Evolutionary conservation across 2,329 filamentous ascomycete species (phyloP), one percentile per base, ranked within the genome.

Genomic region (Diaporthe batatas): DNA sequence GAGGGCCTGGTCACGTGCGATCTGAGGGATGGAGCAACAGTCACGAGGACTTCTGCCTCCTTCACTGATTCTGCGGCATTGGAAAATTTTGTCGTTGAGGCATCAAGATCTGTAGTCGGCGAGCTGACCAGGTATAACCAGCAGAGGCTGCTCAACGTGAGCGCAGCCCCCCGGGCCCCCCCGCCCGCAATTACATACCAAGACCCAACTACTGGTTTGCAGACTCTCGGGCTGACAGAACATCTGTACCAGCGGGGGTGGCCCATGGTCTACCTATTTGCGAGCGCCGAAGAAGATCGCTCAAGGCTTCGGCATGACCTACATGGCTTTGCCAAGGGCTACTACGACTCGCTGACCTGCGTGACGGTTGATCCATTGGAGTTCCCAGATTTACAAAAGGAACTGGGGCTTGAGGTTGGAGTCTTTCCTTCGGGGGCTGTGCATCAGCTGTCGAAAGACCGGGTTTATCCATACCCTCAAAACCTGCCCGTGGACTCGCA

Each of bases 251-350:
- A 81, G 78, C 80, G 80, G 55, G 80, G 78, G 25, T 81, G 78
- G 78, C 79, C 82, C 7, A 83, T 83, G 75, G 77, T 84, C 55
- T 84, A 83, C 74, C 74, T 84, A 62, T 82, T 84, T 71, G 79
- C 80, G 10, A 59, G 74, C 6, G 80, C 79, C 32, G 77, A 79
- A 42, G 34, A 70, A 7, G 77, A 80, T 42, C 79, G 82, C 0
- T 74, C 79, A 16, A 65, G 76, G 23, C 76, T 83, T 14, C 79
- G 81, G 11, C 68, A 73, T 25, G 73, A 75, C 8, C 74, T 84
- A 12, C 76, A 75, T 68, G 76, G 73, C 42, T 80, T 83, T n/a
- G 82, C 81, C 2, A 76, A 75, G 21, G 76, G 70, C 32, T 79
- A 84, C 73, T 80, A 81, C 75, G 77, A 80, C 62, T 79, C 78